Percentiles rank a stretch among this genome's conserved stretches.
Conservation (phyloP, 768 basidiomycete species). For the Pleurotus tuoliensis region DNA sequence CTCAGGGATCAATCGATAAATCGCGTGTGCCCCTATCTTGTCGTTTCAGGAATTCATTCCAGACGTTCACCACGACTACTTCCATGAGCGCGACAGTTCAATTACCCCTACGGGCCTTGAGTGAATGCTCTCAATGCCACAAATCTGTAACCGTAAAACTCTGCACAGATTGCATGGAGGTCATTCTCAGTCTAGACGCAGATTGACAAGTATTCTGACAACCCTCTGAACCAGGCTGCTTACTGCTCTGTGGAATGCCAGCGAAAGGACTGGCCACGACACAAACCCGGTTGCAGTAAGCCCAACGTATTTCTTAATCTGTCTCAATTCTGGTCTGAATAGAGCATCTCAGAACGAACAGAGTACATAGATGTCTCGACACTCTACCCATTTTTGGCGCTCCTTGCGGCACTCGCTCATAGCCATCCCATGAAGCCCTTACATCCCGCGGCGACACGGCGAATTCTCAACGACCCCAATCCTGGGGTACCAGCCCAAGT, state of each 20-base stretch:
- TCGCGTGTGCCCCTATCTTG: too few relatives aligned
- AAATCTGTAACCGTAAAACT: neutral
- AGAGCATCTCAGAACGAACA: slow-evolving; percentile 13
- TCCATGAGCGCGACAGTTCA: neutral
- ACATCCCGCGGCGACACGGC: slow-evolving; percentile 22
- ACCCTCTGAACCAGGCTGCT: neutral
- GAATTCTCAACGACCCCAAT: slow-evolving; percentile 23
- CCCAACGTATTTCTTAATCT: neutral
- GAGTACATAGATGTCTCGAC: slow-evolving; percentile 27
- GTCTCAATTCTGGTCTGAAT: neutral
- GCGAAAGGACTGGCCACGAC: slow-evolving; percentile 24
- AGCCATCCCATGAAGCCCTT: slow-evolving; percentile 9
- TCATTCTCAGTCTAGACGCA: neutral
- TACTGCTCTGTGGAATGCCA: slow-evolving; percentile 32
- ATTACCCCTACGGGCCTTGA: neutral
- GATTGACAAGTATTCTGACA: neutral
- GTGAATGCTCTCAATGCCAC: neutral
- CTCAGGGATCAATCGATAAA: too few relatives aligned
- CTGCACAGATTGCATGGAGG: neutral
- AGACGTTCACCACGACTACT: neutral
- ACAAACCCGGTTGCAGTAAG: slow-evolving; percentile 26
- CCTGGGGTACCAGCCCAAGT: slow-evolving; percentile 11
- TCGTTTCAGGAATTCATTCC: too few relatives aligned
- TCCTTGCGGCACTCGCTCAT: slow-evolving; percentile 17
- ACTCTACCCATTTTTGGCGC: slow-evolving; percentile 27